A percentile compares a stretch with the other conserved stretches of the same genome.
Conservation (phyloP, 2,329 filamentous ascomycete genomes). For the Clarireedia homoeocarpa region DNA sequence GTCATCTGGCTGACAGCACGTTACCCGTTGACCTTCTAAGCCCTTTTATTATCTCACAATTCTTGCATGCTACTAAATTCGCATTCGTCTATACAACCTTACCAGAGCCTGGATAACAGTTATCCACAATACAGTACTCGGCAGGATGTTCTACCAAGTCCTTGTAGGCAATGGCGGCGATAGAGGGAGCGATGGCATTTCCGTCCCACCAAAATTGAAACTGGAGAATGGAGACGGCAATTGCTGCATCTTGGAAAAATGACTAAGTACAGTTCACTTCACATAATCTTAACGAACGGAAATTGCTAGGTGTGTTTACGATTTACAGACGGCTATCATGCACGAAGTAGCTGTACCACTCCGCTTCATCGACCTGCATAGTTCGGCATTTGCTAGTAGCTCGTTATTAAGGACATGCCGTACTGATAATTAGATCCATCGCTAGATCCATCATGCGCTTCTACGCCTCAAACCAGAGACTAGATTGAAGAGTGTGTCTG, state of each 20-base stretch:
- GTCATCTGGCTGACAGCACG: too few species aligned
- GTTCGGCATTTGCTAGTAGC: not conserved
- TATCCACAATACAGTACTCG: not conserved
- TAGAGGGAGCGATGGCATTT: not conserved
- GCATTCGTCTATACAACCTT: conserved; percentile 1
- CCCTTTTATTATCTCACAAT: too few species aligned
- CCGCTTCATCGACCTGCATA: not conserved
- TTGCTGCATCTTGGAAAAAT: not conserved
- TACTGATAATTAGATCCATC: not conserved
- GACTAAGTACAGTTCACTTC: too few species aligned
- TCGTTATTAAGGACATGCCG: not conserved
- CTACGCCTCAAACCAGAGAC: not conserved
- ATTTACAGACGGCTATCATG: not conserved
- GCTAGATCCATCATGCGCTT: not conserved
- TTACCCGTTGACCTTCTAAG: too few species aligned
- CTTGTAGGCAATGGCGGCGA: not conserved
- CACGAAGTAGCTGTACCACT: not conserved
- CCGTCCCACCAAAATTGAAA: not conserved
- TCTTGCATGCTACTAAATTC: conserved; percentile 1
- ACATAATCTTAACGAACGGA: not conserved
- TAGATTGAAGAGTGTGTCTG: not conserved
- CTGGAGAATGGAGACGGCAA: not conserved
- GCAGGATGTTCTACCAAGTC: not conserved
- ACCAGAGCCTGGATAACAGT: not conserved
- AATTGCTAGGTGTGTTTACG: not conserved